These are phyloP conservation scores for Corynespora cassiicola DNA, from an alignment of 2,329 filamentous ascomycete genomes.

Conservation along the genomic window DNA sequence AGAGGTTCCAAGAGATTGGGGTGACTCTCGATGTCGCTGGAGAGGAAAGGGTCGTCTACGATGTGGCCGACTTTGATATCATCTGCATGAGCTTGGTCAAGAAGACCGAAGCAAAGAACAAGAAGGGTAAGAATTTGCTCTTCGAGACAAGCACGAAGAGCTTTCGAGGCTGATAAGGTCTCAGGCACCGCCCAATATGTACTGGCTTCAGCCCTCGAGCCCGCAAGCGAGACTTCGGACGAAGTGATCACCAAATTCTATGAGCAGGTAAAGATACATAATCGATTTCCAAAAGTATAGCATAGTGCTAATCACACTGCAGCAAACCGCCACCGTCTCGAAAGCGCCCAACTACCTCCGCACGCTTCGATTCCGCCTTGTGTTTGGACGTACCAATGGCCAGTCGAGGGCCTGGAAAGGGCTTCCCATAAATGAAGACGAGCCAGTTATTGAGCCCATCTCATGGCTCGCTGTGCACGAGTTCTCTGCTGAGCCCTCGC, in stretches of 20 bases:
- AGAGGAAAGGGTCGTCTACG: slow-evolving; percentile 29
- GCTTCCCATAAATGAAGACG: slow-evolving; percentile 26
- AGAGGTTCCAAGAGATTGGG: slow-evolving; percentile 43
- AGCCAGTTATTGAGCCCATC: slow-evolving; percentile 27
- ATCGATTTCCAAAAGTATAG: neutral
- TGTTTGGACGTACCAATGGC: slow-evolving; percentile 37
- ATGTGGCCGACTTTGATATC: slow-evolving; percentile 39
- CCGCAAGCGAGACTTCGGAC: slow-evolving; percentile 13
- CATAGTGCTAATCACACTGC: slow-evolving; percentile 2
- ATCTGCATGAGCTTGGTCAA: slow-evolving; percentile 25
- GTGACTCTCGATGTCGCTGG: slow-evolving; percentile 41
- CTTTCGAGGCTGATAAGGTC: neutral
- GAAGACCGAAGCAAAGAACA: slow-evolving; percentile 14
- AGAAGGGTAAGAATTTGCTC: slow-evolving; percentile 13
- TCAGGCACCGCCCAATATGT: slow-evolving; percentile 22
- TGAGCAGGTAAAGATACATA: slow-evolving; percentile 13
- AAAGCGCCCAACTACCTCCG: slow-evolving; percentile 25
- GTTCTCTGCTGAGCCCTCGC: slow-evolving; percentile 20
- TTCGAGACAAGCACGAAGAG: neutral
- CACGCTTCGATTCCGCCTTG: slow-evolving; percentile 27
- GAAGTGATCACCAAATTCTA: slow-evolving; percentile 21
- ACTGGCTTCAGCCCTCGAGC: slow-evolving; percentile 23
- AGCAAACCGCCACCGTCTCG: slow-evolving; percentile 22
- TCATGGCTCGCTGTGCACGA: slow-evolving; percentile 37
- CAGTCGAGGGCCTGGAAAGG: slow-evolving; percentile 37